Percentiles rank a stretch among this genome's conserved stretches.
Evolutionary conservation across 148 eudicot species (phyloP).

Genomic region (Rhododendron henanense): DNA sequence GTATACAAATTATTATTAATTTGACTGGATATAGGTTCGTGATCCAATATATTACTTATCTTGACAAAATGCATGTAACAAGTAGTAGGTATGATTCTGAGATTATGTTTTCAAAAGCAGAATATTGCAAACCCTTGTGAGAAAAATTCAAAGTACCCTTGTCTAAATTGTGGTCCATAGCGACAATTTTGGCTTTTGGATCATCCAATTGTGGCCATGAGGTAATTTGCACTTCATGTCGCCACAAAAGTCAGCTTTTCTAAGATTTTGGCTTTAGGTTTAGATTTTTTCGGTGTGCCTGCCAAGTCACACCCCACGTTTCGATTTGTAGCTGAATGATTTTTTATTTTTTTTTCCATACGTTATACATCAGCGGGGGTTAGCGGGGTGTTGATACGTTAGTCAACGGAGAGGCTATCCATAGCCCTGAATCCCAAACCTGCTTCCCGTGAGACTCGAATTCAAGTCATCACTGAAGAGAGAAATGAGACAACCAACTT

Average conservation of each 20-base stretch:
- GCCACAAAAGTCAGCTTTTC: slow-evolving; percentile 8
- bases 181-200: background rate
- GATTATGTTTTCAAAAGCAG: background rate
- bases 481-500: too few relatives aligned
- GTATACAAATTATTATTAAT: background rate
- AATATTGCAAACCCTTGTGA: too few relatives aligned
- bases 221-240: background rate
- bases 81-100: background rate
- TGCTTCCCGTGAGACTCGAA: too few relatives aligned
- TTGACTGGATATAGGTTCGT: background rate
- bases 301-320: background rate
- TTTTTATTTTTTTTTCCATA: too few relatives aligned
- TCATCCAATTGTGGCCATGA: background rate
- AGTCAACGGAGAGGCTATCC: too few relatives aligned
- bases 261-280: background rate
- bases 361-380: too few relatives aligned
- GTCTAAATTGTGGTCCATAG: background rate
- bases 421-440: too few relatives aligned
- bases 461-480: too few relatives aligned
- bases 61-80: too few relatives aligned
- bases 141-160: too few relatives aligned
- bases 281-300: background rate
- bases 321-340: background rate
- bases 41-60: background rate
- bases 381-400: too few relatives aligned